Percentiles rank a stretch among this genome's conserved stretches.
Conservation (phyloP, 179 eudicot species). For the Heliamphora ciliata region DNA sequence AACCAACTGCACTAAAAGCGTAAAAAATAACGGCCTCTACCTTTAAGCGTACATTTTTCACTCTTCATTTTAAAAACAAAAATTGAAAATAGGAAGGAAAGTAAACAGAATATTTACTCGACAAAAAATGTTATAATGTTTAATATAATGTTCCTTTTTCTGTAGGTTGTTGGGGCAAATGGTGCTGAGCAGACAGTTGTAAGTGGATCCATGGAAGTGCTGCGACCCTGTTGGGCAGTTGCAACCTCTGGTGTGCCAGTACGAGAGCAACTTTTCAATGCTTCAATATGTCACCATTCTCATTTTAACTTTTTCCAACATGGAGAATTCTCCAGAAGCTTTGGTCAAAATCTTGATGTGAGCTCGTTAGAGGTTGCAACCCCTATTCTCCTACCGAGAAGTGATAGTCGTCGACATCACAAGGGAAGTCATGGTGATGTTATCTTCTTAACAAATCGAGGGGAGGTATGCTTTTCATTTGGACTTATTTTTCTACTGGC, state of each 20-base stretch:
- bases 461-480: slow-evolving; percentile 61
- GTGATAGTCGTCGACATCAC: slow-evolving; percentile 76
- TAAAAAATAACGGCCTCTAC: not conserved
- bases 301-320: slow-evolving; percentile 74
- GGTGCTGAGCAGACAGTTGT: slow-evolving; percentile 93
- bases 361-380: slow-evolving; percentile 94
- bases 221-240: slow-evolving; percentile 98
- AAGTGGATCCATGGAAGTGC: slow-evolving; percentile 98
- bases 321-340: slow-evolving; percentile 75
- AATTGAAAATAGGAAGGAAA: not conserved
- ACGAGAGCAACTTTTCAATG: slow-evolving; percentile 97
- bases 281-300: slow-evolving; percentile 86
- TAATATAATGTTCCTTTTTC: not conserved
- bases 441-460: slow-evolving; percentile 80
- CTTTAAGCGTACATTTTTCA: not conserved
- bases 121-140: not conserved
- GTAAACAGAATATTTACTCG: not conserved
- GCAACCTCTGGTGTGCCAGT: slow-evolving; percentile 99
- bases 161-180: slow-evolving; percentile 88
- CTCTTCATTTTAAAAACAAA: not conserved
- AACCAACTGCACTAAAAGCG: not conserved
- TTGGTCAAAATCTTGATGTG: slow-evolving; percentile 50
- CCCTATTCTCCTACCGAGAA: slow-evolving; percentile 75
- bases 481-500: not conserved
- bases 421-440: slow-evolving; percentile 94